Percentiles rank a stretch among this genome's conserved stretches.
These are phyloP conservation scores for Xylaria scruposa DNA, from an alignment of 495 filamentous ascomycete species.

Conservation along the genomic window DNA sequence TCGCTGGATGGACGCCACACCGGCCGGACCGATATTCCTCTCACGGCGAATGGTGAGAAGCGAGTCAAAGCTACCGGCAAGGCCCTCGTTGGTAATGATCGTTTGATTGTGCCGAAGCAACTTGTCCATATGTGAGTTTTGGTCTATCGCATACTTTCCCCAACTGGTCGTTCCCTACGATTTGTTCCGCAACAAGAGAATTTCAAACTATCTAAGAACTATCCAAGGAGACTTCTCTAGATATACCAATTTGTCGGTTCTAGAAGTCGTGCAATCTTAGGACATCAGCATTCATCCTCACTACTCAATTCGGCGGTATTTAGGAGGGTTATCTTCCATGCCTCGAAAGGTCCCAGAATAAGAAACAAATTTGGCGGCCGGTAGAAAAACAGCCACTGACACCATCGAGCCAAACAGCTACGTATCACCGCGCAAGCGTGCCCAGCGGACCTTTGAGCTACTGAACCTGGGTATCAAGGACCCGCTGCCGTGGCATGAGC, in stretches of 20 bases:
- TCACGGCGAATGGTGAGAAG: conserved; percentile 87
- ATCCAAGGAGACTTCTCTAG: background rate
- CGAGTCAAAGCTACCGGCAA: conserved; percentile 80
- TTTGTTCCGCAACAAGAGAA: background rate
- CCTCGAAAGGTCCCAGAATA: background rate
- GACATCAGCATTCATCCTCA: no score
- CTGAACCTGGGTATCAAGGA: conserved; percentile 64
- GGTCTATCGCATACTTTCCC: conserved; percentile 19
- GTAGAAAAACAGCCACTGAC: conserved; percentile 5
- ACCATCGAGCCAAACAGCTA: conserved; percentile 54
- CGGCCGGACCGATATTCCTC: conserved; percentile 80
- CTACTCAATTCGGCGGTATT: background rate
- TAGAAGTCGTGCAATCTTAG: no score
- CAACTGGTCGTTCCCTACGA: background rate
- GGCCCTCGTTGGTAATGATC: conserved; percentile 81
- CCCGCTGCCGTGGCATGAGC: conserved; percentile 53
- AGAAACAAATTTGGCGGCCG: no score
- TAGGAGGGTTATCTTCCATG: background rate
- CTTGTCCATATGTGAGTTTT: conserved; percentile 73
- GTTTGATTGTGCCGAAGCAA: conserved; percentile 83
- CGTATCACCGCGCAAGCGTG: conserved; percentile 86
- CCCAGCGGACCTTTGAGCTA: conserved; percentile 85
- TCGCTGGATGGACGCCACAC: conserved; percentile 93
- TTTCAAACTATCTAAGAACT: background rate
- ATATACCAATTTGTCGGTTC: background rate